These are phyloP conservation scores for Dendryphion nanum DNA, from an alignment of 2,329 filamentous ascomycete genomes.

Conservation along the genomic window DNA sequence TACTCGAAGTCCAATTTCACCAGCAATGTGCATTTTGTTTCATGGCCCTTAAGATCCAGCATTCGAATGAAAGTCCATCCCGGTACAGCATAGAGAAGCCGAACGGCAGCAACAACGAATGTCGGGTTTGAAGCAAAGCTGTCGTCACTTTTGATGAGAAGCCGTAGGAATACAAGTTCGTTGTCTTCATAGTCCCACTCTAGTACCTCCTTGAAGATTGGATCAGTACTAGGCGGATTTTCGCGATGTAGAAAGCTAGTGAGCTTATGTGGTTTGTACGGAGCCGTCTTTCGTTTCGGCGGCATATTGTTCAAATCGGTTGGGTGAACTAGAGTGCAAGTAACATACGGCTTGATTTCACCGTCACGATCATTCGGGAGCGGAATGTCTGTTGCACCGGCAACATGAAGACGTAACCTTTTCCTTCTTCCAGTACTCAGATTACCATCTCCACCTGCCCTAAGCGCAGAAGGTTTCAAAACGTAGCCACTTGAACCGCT, in stretches of 20 bases:
- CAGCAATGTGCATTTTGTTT: slow-evolving; percentile 62
- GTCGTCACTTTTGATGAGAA: slow-evolving; percentile 67
- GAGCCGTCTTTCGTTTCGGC: slow-evolving; percentile 61
- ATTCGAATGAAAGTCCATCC: slow-evolving; percentile 66
- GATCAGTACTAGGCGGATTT: slow-evolving; percentile 60
- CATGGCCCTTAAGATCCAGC: slow-evolving; percentile 62
- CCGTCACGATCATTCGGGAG: slow-evolving; percentile 50
- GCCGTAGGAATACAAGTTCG: slow-evolving; percentile 62
- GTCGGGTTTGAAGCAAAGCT: slow-evolving; percentile 62
- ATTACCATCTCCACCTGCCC: slow-evolving; percentile 54
- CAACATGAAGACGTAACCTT: slow-evolving; percentile 58
- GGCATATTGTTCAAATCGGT: slow-evolving; percentile 49
- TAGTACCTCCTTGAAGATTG: slow-evolving; percentile 64
- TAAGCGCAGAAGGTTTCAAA: slow-evolving; percentile 61
- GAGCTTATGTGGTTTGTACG: slow-evolving; percentile 60
- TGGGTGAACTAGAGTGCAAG: slow-evolving; percentile 63
- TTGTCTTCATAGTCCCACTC: slow-evolving; percentile 70
- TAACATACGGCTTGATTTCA: slow-evolving; percentile 63
- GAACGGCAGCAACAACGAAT: slow-evolving; percentile 60
- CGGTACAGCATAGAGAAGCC: slow-evolving; percentile 55
- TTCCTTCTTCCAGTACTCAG: slow-evolving; percentile 48
- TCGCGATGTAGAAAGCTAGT: slow-evolving; percentile 56
- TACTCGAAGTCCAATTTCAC: slow-evolving; percentile 57
- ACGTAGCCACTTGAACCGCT: slow-evolving; percentile 64
- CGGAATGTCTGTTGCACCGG: slow-evolving; percentile 62